Conservation (phyloP, 129 eudicot genomes). For the Saposhnikovia divaricata region DNA sequence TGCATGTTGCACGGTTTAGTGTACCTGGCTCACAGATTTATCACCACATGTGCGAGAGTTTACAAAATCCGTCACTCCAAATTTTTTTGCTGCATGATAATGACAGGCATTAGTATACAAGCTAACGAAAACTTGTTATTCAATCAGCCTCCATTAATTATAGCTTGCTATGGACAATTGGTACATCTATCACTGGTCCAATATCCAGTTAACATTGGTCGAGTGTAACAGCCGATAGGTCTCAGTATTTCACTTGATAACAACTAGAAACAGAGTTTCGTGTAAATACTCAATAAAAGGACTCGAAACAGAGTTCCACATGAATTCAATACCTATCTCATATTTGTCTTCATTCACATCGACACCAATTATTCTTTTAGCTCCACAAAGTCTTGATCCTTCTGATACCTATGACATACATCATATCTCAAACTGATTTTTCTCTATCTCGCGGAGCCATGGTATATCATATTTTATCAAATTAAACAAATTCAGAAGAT, state of each 20-base stretch:
- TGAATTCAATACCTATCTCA: constrained; percentile 29
- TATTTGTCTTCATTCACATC: constrained; percentile 55
- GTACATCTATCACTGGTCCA: not conserved
- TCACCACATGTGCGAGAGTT: constrained; percentile 30
- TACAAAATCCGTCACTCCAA: constrained; percentile 63
- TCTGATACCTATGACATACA: constrained; percentile 45
- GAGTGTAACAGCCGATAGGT: not conserved
- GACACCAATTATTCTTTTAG: constrained; percentile 52
- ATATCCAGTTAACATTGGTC: not conserved
- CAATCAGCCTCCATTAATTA: not conserved
- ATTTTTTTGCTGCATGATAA: constrained; percentile 32
- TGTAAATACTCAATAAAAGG: not conserved
- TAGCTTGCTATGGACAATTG: not conserved
- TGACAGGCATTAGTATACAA: not conserved
- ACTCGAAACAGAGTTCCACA: not conserved
- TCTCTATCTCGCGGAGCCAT: not conserved
- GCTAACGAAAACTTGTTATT: not conserved
- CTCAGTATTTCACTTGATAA: not conserved
- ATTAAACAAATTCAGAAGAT: not conserved
- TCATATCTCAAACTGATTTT: constrained; percentile 1
- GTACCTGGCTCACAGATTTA: constrained; percentile 56
- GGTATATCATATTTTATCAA: not conserved
- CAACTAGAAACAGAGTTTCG: not conserved
- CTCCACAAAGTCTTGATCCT: constrained; percentile 63
- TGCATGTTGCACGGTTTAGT: not conserved